Conservation (phyloP, 2,329 filamentous ascomycete genomes). For the Dactylonectria macrodidyma region DNA sequence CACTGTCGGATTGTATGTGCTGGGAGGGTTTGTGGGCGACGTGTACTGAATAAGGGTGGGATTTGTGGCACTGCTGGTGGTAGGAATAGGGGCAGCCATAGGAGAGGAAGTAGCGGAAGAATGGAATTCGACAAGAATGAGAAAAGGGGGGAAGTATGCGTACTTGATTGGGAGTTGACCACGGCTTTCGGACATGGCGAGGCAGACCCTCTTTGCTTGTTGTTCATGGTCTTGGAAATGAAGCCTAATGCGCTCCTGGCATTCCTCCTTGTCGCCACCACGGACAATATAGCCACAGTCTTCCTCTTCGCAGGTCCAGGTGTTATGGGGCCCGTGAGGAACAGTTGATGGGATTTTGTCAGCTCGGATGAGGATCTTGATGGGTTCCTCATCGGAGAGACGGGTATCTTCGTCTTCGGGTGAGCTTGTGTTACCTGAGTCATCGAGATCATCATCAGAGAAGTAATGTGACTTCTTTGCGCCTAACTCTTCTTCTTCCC, state of each 20-base stretch:
- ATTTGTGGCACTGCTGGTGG: conserved; percentile 11
- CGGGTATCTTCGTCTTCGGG: conserved; percentile 39
- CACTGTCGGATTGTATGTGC: conserved; percentile 33
- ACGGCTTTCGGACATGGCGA: conserved; percentile 71
- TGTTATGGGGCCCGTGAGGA: conserved; percentile 71
- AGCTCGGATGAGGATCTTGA: conserved; percentile 63
- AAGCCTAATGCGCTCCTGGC: conserved; percentile 69
- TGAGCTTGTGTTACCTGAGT: conserved; percentile 41
- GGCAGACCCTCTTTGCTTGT: conserved; percentile 64
- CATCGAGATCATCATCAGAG: conserved; percentile 52
- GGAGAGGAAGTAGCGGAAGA: conserved; percentile 23
- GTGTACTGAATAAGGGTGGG: neutral
- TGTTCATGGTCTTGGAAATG: conserved; percentile 74
- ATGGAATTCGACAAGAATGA: conserved; percentile 51
- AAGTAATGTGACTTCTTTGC: conserved; percentile 55
- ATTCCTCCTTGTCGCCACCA: conserved; percentile 69
- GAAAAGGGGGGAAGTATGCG: conserved; percentile 55
- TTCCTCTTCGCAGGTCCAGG: conserved; percentile 77
- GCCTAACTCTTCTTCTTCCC: conserved; percentile 54
- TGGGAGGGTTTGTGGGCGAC: conserved; percentile 14
- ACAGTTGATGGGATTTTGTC: conserved; percentile 65
- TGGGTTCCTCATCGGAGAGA: conserved; percentile 43
- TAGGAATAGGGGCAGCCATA: conserved; percentile 17
- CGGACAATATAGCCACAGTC: conserved; percentile 77
- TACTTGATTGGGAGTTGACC: conserved; percentile 72